Base-by-base conservation (phyloP, 306 rosid species). In the Canavalia ensiformis region DNA sequence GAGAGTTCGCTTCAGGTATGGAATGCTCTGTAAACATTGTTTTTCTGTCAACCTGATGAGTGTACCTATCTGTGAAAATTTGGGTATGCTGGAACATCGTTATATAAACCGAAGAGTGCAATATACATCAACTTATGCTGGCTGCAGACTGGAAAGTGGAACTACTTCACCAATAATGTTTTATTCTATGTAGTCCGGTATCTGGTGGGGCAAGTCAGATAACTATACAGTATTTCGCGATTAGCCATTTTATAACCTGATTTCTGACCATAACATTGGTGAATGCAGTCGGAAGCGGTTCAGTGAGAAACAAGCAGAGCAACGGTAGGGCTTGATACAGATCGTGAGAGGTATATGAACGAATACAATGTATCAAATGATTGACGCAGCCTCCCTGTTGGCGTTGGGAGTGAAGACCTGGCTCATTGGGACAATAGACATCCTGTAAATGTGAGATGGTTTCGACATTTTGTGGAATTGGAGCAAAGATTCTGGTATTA, bases 271-370 rank as follows among this genome's bases (percentile, higher is more conserved):
- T 39, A 67, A 56, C 18, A 11, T 45, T 83, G 80, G 44, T 80
- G 60, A 85, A 45, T 90, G 88, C 91, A 93, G 99, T 84, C 97
- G 99, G 67, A 95, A 93, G 87, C 92, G 99, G 81, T 95, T 95
- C 78, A 95, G 96, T 41, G 97, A 95, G 88, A 95, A 90, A 78
- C 97, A 95, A 84, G 99, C 99, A 78, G 98, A 93, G 86, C 92
- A 87, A 71, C 93, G 99, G 99, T 95, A n/a, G 99, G 99, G 93
- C 98, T n/a, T n/a, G n/a, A n/a, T n/a, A n/a, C n/a, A n/a, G n/a
- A n/a, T n/a, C n/a, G n/a, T n/a, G n/a, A n/a, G n/a, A n/a, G n/a
- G 99, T 95, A 8, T 88, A 93, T 30, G 96, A 93, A 83, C 90
- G n/a, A 88, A 69, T 95, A 95, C 85, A 89, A 95, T 31, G 99